Evolutionary conservation across 2,329 filamentous ascomycete genomes (phyloP).

Genomic region (Aspergillus novoparasiticus): DNA sequence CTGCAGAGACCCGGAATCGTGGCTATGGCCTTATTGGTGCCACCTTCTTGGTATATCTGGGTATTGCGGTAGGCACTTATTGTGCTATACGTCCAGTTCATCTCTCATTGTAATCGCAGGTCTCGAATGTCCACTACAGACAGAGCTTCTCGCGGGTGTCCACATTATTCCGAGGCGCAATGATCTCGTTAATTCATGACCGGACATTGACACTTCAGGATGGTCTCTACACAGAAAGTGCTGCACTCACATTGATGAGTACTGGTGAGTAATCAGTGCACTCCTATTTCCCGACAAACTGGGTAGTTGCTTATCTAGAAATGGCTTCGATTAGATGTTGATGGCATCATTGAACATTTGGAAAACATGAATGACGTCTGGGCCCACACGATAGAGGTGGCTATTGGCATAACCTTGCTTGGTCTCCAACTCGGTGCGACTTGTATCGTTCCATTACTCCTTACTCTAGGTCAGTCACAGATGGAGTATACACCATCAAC

Average conservation of each 20-base stretch:
- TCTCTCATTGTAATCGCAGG: neutral
- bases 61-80: constrained; percentile 33
- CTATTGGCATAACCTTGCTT: neutral
- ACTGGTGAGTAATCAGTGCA: neutral
- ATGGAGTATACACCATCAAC: neutral
- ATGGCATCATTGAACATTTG: neutral
- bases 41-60: constrained; percentile 40
- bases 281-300: neutral
- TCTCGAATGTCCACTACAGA: constrained; percentile 1
- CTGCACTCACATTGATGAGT: constrained; percentile 1
- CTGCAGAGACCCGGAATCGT: constrained; percentile 14
- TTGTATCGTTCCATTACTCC: neutral
- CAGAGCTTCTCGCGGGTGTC: neutral
- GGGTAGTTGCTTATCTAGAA: neutral
- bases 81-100: neutral
- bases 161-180: neutral
- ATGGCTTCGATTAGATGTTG: neutral
- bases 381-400: neutral
- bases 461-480: constrained; percentile 1
- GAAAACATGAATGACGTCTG: neutral
- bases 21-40: constrained; percentile 42
- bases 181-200: neutral
- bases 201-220: neutral
- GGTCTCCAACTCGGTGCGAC: neutral
- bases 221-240: neutral